A percentile compares a stretch with the other conserved stretches of the same genome.
These are phyloP conservation scores for Strigomonas galati DNA, from an alignment of 208 protist species.

Conservation along the genomic window DNA sequence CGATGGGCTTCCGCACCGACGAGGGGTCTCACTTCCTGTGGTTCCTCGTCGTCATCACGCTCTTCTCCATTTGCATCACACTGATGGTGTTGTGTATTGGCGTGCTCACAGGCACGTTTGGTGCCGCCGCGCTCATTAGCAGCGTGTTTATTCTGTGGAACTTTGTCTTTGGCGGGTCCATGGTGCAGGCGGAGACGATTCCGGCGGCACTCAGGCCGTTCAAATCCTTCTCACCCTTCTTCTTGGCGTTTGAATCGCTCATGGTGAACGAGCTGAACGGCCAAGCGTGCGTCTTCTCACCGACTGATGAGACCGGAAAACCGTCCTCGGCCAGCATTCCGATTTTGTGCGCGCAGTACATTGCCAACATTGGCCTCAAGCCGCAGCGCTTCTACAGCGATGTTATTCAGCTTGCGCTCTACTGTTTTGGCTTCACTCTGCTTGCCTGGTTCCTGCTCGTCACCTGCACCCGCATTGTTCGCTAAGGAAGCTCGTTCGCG, in stretches of 20 bases:
- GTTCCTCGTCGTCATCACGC: slow-evolving; percentile 77
- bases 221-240: slow-evolving; percentile 80
- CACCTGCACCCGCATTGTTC: slow-evolving; percentile 57
- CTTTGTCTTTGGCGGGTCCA: slow-evolving; percentile 90
- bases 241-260: slow-evolving; percentile 87
- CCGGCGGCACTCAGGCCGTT: slow-evolving; percentile 61
- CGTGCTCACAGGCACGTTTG: slow-evolving; percentile 73
- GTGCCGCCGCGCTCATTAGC: slow-evolving; percentile 77
- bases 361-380: slow-evolving; percentile 77
- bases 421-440: slow-evolving; percentile 47
- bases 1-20: slow-evolving; percentile 87
- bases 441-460: slow-evolving; percentile 67
- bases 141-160: slow-evolving; percentile 87
- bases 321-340: slow-evolving; percentile 44
- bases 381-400: slow-evolving; percentile 65
- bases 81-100: slow-evolving; percentile 81
- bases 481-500: slow-evolving; percentile 20
- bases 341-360: slow-evolving; percentile 86
- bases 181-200: slow-evolving; percentile 87
- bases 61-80: slow-evolving; percentile 85
- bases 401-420: slow-evolving; percentile 71
- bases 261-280: slow-evolving; percentile 92
- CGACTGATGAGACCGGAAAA: slow-evolving; percentile 76
- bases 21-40: slow-evolving; percentile 81
- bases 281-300: slow-evolving; percentile 75